Conservation (phyloP, 2,329 filamentous ascomycete genomes). For the Lasiodiplodia gonubiensis region DNA sequence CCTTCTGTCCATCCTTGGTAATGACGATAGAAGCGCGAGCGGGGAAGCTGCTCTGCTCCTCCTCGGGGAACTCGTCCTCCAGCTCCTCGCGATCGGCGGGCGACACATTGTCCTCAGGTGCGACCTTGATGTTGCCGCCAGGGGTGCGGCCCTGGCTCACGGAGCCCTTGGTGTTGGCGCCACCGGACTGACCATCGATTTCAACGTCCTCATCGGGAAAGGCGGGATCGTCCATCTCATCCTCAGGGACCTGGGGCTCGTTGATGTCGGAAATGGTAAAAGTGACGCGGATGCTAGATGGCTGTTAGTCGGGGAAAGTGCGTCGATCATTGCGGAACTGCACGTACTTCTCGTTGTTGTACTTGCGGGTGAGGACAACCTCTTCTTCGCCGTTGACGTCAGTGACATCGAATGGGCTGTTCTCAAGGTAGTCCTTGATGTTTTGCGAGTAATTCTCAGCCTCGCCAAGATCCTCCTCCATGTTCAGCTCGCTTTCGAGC, state of each 20-base stretch:
- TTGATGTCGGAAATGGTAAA: slow-evolving; percentile 87
- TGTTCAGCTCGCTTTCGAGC: slow-evolving; percentile 80
- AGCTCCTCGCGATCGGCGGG: slow-evolving; percentile 64
- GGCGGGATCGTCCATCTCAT: slow-evolving; percentile 62
- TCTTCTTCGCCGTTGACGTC: slow-evolving; percentile 87
- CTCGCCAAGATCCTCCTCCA: slow-evolving; percentile 46
- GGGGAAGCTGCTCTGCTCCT: slow-evolving; percentile 68
- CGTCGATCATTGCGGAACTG: neutral
- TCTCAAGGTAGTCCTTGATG: slow-evolving; percentile 87
- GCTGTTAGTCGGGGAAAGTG: slow-evolving; percentile 13
- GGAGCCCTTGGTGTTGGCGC: slow-evolving; percentile 61
- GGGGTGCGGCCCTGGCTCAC: slow-evolving; percentile 60
- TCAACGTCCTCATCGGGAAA: slow-evolving; percentile 61
- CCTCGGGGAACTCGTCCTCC: slow-evolving; percentile 59
- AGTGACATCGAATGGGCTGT: slow-evolving; percentile 77
- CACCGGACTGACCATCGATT: slow-evolving; percentile 57
- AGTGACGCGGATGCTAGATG: slow-evolving; percentile 72
- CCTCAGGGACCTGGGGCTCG: slow-evolving; percentile 50
- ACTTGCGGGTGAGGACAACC: slow-evolving; percentile 80
- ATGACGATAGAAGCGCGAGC: slow-evolving; percentile 85
- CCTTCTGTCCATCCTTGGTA: slow-evolving; percentile 78
- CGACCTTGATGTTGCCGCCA: slow-evolving; percentile 60
- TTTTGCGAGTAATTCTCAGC: slow-evolving; percentile 74
- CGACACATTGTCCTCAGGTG: slow-evolving; percentile 62
- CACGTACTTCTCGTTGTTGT: slow-evolving; percentile 86